phyloP scores from a whole-genome alignment of 2,329 filamentous ascomycete species.

The Amesomyces nigricolor region DNA sequence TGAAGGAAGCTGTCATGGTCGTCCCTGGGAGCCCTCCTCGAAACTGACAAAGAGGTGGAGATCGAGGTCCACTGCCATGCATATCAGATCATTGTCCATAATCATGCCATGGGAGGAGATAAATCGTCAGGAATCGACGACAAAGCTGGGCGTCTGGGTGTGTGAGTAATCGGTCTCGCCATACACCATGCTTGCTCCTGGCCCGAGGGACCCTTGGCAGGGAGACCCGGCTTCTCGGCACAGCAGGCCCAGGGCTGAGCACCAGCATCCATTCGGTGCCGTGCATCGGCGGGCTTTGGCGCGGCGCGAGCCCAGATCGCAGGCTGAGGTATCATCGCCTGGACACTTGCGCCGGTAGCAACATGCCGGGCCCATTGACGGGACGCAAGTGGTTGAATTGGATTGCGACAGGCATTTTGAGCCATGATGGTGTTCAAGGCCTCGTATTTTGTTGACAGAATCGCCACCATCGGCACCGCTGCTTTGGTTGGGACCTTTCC shows the following conservation, averaged over 20 bases:
- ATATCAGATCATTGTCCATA: slow-evolving; percentile 10
- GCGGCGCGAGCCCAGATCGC: slow-evolving; percentile 6
- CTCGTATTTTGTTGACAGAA: not conserved
- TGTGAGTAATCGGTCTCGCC: slow-evolving; percentile 2
- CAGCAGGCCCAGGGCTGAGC: slow-evolving; percentile 9
- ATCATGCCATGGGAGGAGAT: slow-evolving; percentile 5
- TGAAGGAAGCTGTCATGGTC: not conserved
- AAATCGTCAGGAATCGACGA: not conserved
- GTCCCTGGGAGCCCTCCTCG: not conserved
- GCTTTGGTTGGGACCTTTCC: slow-evolving; percentile 1
- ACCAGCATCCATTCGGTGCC: not conserved
- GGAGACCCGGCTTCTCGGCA: slow-evolving; percentile 13
- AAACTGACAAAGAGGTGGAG: not conserved
- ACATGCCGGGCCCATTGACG: slow-evolving; percentile 1
- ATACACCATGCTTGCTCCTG: not conserved
- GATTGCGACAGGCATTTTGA: not conserved
- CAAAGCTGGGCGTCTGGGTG: not conserved
- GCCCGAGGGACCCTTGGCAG: not conserved
- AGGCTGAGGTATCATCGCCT: not conserved
- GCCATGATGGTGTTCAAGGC: not conserved
- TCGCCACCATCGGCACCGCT: not conserved
- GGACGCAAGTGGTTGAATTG: not conserved
- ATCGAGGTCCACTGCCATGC: slow-evolving; percentile 2
- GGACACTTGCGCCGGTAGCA: slow-evolving; percentile 6
- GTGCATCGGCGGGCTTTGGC: not conserved